phyloP scores from a whole-genome alignment of 352 stramenopile species.

The Thalassiosira sp. region DNA sequence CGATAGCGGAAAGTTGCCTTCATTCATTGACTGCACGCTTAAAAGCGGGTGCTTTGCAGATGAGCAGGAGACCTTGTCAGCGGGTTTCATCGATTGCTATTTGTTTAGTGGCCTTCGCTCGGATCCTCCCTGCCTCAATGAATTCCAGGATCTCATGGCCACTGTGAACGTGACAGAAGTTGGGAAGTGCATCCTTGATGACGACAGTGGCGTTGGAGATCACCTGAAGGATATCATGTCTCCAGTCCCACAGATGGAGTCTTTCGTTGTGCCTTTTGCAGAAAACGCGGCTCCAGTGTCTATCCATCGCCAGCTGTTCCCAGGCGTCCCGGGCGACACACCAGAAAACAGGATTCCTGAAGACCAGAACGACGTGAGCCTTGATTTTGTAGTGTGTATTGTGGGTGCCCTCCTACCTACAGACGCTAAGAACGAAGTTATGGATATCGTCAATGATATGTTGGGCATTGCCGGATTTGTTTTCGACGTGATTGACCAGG shows the following conservation, averaged over 20 bases:
- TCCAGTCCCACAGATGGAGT: constrained; percentile 6
- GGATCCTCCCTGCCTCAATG: constrained; percentile 22
- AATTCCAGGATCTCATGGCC: constrained; percentile 22
- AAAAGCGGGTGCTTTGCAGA: constrained; percentile 25
- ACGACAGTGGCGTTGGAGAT: not conserved
- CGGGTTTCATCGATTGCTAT: constrained; percentile 26
- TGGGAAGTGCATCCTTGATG: constrained; percentile 29
- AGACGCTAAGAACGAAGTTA: constrained; percentile 16
- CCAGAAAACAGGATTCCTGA: constrained; percentile 6
- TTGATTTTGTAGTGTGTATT: constrained; percentile 39
- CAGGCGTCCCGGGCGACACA: constrained; percentile 3
- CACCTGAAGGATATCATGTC: not conserved
- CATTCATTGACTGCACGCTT: constrained; percentile 34
- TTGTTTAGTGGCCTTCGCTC: constrained; percentile 23
- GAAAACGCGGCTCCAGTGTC: not conserved
- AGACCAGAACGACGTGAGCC: constrained; percentile 6
- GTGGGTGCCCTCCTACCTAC: constrained; percentile 19
- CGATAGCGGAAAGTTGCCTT: constrained; percentile 6
- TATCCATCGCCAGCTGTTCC: constrained; percentile 7
- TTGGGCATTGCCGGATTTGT: constrained; percentile 32
- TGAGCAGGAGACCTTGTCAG: not conserved
- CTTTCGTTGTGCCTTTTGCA: not conserved
- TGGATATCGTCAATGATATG: constrained; percentile 30
- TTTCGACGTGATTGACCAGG: constrained; percentile 46
- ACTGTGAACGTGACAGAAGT: constrained; percentile 22